Evolutionary conservation across 2,329 filamentous ascomycete species (phyloP).

Genomic region (Cercospora beticola): DNA sequence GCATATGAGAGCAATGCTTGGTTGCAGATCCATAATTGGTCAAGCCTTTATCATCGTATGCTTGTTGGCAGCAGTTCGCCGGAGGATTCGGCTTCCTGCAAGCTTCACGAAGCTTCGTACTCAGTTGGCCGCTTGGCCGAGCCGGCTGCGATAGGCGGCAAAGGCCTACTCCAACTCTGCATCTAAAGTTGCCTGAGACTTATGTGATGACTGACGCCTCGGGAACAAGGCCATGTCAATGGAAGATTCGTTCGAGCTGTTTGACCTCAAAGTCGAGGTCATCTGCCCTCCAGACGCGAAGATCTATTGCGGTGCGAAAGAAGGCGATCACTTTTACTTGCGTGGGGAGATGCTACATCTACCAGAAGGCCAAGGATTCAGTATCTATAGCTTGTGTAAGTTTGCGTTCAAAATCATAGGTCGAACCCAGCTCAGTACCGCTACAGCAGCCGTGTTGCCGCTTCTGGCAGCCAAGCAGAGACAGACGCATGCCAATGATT

Average conservation of each 20-base stretch:
- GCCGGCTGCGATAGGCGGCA: not conserved
- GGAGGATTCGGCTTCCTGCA: not conserved
- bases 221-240: not conserved
- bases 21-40: not conserved
- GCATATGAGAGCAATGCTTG: not conserved
- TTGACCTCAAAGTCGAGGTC: conserved; percentile 26
- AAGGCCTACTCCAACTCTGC: not conserved
- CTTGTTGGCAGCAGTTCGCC: not conserved
- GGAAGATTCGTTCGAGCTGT: conserved; percentile 22
- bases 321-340: conserved; percentile 26
- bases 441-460: conserved; percentile 25
- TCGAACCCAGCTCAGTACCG: not conserved
- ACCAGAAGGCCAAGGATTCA: conserved; percentile 25
- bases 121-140: conserved; percentile 1
- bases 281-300: conserved; percentile 22
- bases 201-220: not conserved
- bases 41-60: not conserved
- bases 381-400: conserved; percentile 29
- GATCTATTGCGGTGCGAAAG: conserved; percentile 28
- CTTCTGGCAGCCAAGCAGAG: conserved; percentile 28
- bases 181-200: not conserved
- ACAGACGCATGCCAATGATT: conserved; percentile 24
- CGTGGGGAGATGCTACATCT: conserved; percentile 29
- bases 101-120: not conserved
- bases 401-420: not conserved